phyloP scores from a whole-genome alignment of 805 yeast genomes.

The Sugiyamaella boreocaroliniensis region DNA sequence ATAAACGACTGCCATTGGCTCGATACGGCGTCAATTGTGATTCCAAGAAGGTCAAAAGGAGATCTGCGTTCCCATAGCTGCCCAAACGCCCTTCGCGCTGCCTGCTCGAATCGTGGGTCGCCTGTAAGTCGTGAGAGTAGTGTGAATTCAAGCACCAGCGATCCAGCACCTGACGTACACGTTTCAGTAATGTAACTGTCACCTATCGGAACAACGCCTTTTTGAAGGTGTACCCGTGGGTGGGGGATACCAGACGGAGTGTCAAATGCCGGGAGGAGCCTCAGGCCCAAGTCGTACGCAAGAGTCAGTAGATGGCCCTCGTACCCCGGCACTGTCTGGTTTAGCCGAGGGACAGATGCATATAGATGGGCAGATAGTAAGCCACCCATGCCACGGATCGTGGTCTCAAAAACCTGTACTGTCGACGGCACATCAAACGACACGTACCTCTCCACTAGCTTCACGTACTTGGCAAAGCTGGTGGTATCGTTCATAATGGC shows the following conservation, averaged over 20 bases:
- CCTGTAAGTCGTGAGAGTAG: slow-evolving; percentile 68
- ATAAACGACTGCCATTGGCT: slow-evolving; percentile 51
- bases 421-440: slow-evolving; percentile 58
- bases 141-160: slow-evolving; percentile 75
- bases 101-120: slow-evolving; percentile 60
- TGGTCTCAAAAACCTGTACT: slow-evolving; percentile 75
- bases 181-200: slow-evolving; percentile 44
- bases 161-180: slow-evolving; percentile 82
- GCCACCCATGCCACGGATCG: slow-evolving; percentile 79
- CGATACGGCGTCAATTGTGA: slow-evolving; percentile 59
- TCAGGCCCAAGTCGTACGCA: slow-evolving; percentile 70
- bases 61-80: slow-evolving; percentile 66
- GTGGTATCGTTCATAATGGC: slow-evolving; percentile 62
- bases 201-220: slow-evolving; percentile 32
- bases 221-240: slow-evolving; percentile 71
- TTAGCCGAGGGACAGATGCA: slow-evolving; percentile 46
- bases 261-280: slow-evolving; percentile 64
- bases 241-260: slow-evolving; percentile 59
- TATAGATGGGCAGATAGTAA: slow-evolving; percentile 70
- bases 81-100: slow-evolving; percentile 56
- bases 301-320: slow-evolving; percentile 64
- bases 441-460: slow-evolving; percentile 35
- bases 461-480: slow-evolving; percentile 43
- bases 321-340: slow-evolving; percentile 41
- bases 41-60: slow-evolving; percentile 60